phyloP scores from a whole-genome alignment of 78 protist species.

The Guillardia theta region DNA sequence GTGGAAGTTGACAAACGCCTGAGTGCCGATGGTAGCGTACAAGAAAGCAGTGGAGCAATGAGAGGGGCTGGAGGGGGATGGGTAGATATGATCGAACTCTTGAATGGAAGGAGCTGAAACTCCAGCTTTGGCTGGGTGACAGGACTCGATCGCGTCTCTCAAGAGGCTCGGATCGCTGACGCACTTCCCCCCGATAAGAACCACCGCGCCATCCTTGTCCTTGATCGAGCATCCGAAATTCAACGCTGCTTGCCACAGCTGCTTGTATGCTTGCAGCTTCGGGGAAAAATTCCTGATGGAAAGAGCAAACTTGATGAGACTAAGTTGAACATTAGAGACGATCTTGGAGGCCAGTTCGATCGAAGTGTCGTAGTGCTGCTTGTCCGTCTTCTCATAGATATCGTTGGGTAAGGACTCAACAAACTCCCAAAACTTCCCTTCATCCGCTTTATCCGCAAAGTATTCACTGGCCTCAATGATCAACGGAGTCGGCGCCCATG shows the following conservation, averaged over 20 bases:
- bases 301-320: not conserved
- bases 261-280: not conserved
- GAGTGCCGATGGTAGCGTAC: slow-evolving; percentile 20
- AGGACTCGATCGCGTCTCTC: not conserved
- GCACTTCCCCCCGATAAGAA: not conserved
- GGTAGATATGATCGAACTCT: not conserved
- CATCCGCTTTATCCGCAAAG: not conserved
- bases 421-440: not conserved
- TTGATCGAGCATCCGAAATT: not conserved
- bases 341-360: not conserved
- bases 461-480: slow-evolving; percentile 22
- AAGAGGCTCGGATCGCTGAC: not conserved
- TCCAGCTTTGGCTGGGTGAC: not conserved
- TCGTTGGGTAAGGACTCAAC: not conserved
- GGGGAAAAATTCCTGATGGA: not conserved
- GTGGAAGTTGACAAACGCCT: not conserved
- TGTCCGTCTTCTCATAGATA: not conserved
- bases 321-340: not conserved
- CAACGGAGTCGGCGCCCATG: slow-evolving; percentile 23
- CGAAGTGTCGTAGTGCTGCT: not conserved
- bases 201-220: not conserved
- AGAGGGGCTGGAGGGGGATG: not conserved
- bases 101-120: not conserved
- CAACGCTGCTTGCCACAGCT: not conserved
- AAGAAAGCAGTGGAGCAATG: not conserved